Evolutionary conservation across 1,284 basidiomycete genomes (phyloP), one percentile per base, ranked within the genome.

Genomic region (Marasmius sp.): DNA sequence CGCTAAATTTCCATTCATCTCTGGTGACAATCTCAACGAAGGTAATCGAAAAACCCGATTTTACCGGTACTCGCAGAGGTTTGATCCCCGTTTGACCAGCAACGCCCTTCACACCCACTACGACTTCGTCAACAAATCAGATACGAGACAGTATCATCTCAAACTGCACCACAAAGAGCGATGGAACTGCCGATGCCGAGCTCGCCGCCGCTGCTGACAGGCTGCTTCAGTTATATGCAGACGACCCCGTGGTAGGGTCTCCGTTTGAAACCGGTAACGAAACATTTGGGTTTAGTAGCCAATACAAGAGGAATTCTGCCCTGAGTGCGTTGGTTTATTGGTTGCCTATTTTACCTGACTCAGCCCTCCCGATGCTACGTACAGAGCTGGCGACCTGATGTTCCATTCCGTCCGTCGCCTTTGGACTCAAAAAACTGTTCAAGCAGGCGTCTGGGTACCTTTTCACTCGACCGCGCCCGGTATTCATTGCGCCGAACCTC

Each of bases 241-340:
- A 61, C 39, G 53, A 45, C 34, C 59, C 59, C 27, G 22, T 53
- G 7, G 14, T 61, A 7, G 53, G 59, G 14, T 61, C 53, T 1
- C 59, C 59, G 14, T 61, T 56, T 52, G 48, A 56, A 18, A 60
- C 59, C n/a, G 59, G 59, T 8, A 60, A 56, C 36, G 59, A 54
- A 10, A 60, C 59, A 1, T 60, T 60, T 48, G 59, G 59, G 20
- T 34, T 61, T 6, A 14, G 27, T 36, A 39, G 38, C 20, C 36
- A 53, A 36, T 49, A 47, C 36, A 61, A 57, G 45, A 16, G 59
- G 14, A n/a, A 34, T 18, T 38, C 57, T 20, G 57, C 57, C 34
- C 53, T 60, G 36, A 20, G 63, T 59, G 41, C 45, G 61, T 59
- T 20, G 47, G 27, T 60, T 22, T 39, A n/a, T 27, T 33, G 36